These are phyloP conservation scores for Elsinoe fawcettii DNA, from an alignment of 2,329 filamentous ascomycete genomes.

Conservation along the genomic window DNA sequence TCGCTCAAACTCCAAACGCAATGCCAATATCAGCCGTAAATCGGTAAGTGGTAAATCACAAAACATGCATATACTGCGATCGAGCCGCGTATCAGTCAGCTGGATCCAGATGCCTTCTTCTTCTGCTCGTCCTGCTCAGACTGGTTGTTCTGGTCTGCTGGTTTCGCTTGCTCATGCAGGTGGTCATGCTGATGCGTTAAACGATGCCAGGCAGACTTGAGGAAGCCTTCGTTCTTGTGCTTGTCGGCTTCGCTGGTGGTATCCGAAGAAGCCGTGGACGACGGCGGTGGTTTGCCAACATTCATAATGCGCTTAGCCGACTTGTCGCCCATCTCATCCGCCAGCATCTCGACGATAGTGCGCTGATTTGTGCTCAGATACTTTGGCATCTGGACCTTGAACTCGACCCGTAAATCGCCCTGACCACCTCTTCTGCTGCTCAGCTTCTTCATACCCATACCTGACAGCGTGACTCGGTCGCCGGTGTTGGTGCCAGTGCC, in stretches of 20 bases:
- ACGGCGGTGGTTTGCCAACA: slow-evolving; percentile 46
- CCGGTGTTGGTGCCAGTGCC: slow-evolving; percentile 86
- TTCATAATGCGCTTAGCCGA: slow-evolving; percentile 91
- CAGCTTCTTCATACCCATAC: slow-evolving; percentile 91
- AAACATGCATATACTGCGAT: slow-evolving; percentile 13
- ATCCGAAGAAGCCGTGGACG: slow-evolving; percentile 7
- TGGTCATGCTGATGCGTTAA: slow-evolving; percentile 63
- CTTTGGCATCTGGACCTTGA: slow-evolving; percentile 91
- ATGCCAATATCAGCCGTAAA: slow-evolving; percentile 11
- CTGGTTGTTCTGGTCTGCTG: slow-evolving; percentile 18
- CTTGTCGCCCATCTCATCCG: slow-evolving; percentile 91
- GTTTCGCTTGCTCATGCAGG: slow-evolving; percentile 17
- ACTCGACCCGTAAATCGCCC: slow-evolving; percentile 88
- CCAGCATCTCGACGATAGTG: slow-evolving; percentile 88
- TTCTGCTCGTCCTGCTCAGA: slow-evolving; percentile 25
- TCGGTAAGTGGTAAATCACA: slow-evolving; percentile 15
- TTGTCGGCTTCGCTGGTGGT: slow-evolving; percentile 30
- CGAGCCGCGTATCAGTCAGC: slow-evolving; percentile 18
- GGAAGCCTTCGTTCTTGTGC: slow-evolving; percentile 78
- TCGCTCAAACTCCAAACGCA: not conserved
- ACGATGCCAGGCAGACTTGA: slow-evolving; percentile 90
- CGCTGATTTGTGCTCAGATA: slow-evolving; percentile 86
- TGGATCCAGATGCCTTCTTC: slow-evolving; percentile 32
- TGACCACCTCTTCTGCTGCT: slow-evolving; percentile 55
- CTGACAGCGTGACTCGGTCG: slow-evolving; percentile 78